These are phyloP conservation scores for Mortierella alpina DNA, from an alignment of 192 early-diverging fungal species.

Conservation along the genomic window DNA sequence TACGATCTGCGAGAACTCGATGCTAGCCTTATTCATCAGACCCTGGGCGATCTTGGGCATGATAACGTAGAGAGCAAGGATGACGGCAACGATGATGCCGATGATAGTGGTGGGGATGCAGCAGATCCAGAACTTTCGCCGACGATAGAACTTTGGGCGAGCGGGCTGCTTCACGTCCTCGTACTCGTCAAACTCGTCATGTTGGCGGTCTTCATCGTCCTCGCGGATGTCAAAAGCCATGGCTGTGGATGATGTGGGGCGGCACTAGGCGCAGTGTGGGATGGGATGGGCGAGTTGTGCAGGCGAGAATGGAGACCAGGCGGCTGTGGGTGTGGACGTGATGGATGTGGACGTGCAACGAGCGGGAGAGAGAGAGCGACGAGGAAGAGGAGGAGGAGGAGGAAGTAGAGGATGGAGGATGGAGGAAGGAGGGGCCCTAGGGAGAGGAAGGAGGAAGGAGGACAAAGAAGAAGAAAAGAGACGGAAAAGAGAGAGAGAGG, in stretches of 20 bases:
- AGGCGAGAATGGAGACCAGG: neutral
- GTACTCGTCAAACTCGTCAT: conserved; percentile 15
- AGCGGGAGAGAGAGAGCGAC: neutral
- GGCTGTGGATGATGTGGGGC: neutral
- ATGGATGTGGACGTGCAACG: neutral
- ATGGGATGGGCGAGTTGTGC: neutral
- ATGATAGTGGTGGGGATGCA: conserved; percentile 55
- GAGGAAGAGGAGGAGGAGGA: neutral
- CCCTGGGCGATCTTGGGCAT: conserved; percentile 63
- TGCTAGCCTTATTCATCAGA: conserved; percentile 32
- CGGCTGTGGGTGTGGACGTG: neutral
- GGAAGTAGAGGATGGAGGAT: neutral
- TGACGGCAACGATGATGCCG: conserved; percentile 52
- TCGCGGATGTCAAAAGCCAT: conserved; percentile 17
- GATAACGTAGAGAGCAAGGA: conserved; percentile 59
- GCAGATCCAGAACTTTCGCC: conserved; percentile 59
- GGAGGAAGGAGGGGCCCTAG: neutral
- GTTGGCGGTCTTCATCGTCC: conserved; percentile 3
- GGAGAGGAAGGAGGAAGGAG: neutral
- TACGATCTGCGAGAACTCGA: conserved; percentile 32
- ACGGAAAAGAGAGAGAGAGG: neutral
- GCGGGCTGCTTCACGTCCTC: conserved; percentile 24
- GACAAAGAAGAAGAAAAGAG: neutral
- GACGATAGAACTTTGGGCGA: conserved; percentile 52
- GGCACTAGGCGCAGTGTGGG: too few relatives aligned